Base-by-base conservation (phyloP, 2,329 filamentous ascomycete genomes). In the Chrysoporthe austroafricana region DNA sequence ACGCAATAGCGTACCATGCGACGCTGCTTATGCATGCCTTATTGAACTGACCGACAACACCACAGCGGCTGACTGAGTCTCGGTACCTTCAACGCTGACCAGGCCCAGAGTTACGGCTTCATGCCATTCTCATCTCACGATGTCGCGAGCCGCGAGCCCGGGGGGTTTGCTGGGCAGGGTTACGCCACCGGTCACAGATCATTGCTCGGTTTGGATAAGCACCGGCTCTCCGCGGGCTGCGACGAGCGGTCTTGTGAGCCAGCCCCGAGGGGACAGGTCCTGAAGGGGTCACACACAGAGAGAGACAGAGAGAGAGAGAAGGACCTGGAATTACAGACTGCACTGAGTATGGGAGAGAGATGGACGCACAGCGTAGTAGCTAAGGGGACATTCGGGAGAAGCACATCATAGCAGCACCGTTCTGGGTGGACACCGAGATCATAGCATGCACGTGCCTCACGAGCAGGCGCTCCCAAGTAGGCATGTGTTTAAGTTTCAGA, bases 401-500 rank as follows among this genome's bases (percentile, higher is more conserved):
- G 48, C 4, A 13, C 11, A 52, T 8, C 9, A 11, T 32, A 32
- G 48, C 1, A 34, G 32, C 4, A 32, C 26, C 26, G 48, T 6
- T 11, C 4, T 11, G n/a, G 2, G 46, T 50, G n/a, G n/a, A 50
- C 46, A 9, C n/a, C 46, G 18, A 50, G 46, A 52, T 32, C n/a
- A 9, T n/a, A 50, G 9, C 21, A 14, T 21, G 48, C 48, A 26
- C 26, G n/a, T 52, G 36, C 44, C 44, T 52, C 50, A 54, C 50
- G 7, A 57, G 8, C 16, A 39, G 9, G n/a, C 34, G n/a, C 18
- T 2, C 39, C 54, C 9, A 39, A 39, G 39, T 39, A 57, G 54
- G 54, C 54, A 57, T 57, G 54, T 57, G 54, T 26, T n/a, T n/a
- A 36, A 6, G 50, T 54, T 54, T 54, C 50, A 32, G 50, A 39